Evolutionary conservation across 495 filamentous ascomycete genomes (phyloP), one percentile per base, ranked within the genome.

Genomic region (Trichoderma erinaceum): DNA sequence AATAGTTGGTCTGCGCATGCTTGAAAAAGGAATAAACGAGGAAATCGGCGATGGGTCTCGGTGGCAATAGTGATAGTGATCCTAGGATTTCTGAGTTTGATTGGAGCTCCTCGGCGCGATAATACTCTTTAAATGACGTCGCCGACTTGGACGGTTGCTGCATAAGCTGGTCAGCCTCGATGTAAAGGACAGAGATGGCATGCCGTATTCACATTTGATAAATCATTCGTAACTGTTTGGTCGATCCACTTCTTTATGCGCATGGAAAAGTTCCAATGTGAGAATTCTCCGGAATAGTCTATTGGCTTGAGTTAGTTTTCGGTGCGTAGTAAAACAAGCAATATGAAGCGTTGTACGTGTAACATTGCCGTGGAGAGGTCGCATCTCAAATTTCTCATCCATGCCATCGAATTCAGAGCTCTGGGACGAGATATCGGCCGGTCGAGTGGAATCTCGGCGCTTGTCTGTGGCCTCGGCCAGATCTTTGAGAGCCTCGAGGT

Each of bases 281-380:
- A 84, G 67, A 82, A 84, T 68, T 84, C 82, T 18, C 82, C 82
- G 4, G 82, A 84, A 67, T 84, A 84, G 69, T 84, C 82, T 84
- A 67, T 21, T 1, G 76, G 65, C 80, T 78, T 41, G 81, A 77
- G 48, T 82, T 77, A 70, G 82, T 78, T 0, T 78, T 78, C 64
- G 80, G 68, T 82, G 79, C 65, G 80, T n/a, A 2, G 18, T 4
- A 23, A 44, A 5, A 23, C 7, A 21, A 15, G 12, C 11, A 27
- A 65, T 1, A 46, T 2, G 10, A 41, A 65, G 38, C 18, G 11
- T 65, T 32, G 78, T 44, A 81, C 32, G 38, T 81, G 80, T 69
- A 79, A 78, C 18, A 71, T 73, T 64, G 80, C 79, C 12, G 73
- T 71, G 25, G 69, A 65, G 64, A 11, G 64, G 64, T 35, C n/a